Evolutionary conservation across 2,329 filamentous ascomycete species (phyloP).

Genomic region (Mariannaea sp.): DNA sequence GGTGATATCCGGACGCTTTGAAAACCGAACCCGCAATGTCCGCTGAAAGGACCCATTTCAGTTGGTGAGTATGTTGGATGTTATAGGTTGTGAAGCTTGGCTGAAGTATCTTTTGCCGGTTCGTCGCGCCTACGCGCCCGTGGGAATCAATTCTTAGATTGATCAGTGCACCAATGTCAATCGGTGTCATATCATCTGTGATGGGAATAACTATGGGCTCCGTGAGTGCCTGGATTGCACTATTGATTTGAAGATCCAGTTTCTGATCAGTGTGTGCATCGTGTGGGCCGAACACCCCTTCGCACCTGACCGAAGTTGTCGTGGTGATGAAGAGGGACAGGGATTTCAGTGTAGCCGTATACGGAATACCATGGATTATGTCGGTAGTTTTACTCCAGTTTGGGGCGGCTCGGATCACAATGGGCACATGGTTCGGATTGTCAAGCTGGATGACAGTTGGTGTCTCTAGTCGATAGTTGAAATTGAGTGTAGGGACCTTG

Average conservation of each 20-base stretch:
- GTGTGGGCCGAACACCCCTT: conserved; percentile 5
- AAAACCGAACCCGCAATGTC: neutral
- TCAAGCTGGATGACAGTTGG: conserved; percentile 41
- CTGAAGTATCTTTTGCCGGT: neutral
- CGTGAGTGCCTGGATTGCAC: neutral
- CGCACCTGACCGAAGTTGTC: conserved; percentile 12
- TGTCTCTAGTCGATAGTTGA: conserved; percentile 32
- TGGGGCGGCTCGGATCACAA: conserved; percentile 26
- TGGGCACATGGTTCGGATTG: conserved; percentile 29
- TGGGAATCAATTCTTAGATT: conserved; percentile 6
- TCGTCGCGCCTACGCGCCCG: neutral
- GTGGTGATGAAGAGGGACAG: conserved; percentile 14
- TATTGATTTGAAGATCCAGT: conserved; percentile 1
- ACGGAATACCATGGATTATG: conserved; percentile 12
- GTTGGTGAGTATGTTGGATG: conserved; percentile 29
- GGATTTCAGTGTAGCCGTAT: conserved; percentile 22
- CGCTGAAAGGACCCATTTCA: conserved; percentile 24
- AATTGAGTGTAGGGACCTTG: conserved; percentile 41
- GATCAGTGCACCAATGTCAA: conserved; percentile 18
- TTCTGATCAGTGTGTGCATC: neutral
- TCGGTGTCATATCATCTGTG: neutral
- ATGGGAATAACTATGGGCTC: conserved; percentile 13
- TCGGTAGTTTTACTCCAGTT: conserved; percentile 22
- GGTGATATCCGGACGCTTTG: neutral
- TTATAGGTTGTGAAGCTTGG: conserved; percentile 37